A percentile compares a stretch with the other conserved stretches of the same genome.
phyloP scores from a whole-genome alignment of 768 basidiomycete genomes.

The Tricholoma saponaceum region DNA sequence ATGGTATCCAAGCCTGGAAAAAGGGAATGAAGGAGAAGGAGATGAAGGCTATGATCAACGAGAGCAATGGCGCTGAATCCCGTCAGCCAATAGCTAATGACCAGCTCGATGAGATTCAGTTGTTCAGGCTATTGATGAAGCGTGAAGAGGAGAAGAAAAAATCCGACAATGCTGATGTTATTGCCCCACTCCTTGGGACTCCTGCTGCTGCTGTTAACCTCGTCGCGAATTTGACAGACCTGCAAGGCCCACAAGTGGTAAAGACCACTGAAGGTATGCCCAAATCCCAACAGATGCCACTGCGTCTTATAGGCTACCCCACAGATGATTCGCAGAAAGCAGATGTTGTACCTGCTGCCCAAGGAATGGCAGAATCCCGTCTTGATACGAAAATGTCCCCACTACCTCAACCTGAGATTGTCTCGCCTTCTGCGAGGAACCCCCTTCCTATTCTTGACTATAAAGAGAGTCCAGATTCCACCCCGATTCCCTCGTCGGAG shows the following conservation, averaged over 20 bases:
- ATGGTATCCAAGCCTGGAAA: conserved; percentile 87
- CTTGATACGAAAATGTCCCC: neutral
- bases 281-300: neutral
- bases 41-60: conserved; percentile 29
- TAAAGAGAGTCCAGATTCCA: neutral
- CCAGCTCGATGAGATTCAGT: conserved; percentile 75
- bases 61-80: conserved; percentile 1
- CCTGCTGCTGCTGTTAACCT: neutral
- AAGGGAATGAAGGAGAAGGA: conserved; percentile 78
- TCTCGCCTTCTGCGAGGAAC: neutral
- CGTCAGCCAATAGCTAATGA: conserved; percentile 7
- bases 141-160: conserved; percentile 56
- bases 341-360: neutral
- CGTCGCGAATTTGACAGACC: neutral
- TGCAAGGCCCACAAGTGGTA: neutral
- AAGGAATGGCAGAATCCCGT: neutral
- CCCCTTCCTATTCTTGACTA: neutral
- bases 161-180: conserved; percentile 17
- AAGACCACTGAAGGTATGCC: neutral
- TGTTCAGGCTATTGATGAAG: conserved; percentile 83
- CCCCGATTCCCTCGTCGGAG: neutral
- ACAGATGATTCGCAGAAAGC: neutral
- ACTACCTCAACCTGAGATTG: conserved; percentile 8
- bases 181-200: neutral
- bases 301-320: neutral